These are phyloP conservation scores for Mycena kentingensis DNA, from an alignment of 768 basidiomycete species.

Conservation along the genomic window DNA sequence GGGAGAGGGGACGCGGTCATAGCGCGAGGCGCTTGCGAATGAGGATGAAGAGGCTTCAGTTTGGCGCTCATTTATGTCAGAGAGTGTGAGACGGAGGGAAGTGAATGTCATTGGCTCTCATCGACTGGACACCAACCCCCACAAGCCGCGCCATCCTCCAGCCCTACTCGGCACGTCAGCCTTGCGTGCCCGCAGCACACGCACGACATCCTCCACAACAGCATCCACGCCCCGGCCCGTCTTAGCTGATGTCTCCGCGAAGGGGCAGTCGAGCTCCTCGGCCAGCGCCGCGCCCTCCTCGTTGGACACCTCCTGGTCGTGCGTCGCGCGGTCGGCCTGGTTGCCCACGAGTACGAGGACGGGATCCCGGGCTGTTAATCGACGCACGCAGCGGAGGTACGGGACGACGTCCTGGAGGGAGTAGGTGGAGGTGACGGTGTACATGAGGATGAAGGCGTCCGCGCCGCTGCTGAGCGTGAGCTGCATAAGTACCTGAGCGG, in stretches of 20 bases:
- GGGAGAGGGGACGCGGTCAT: too few species aligned
- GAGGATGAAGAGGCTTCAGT: too few species aligned
- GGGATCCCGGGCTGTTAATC: slow-evolving; percentile 13
- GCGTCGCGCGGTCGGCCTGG: slow-evolving; percentile 18
- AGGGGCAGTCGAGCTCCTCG: slow-evolving; percentile 17
- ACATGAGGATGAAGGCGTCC: slow-evolving; percentile 24
- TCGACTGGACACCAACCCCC: slow-evolving; percentile 8
- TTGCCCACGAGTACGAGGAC: slow-evolving; percentile 17
- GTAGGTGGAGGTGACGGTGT: slow-evolving; percentile 22
- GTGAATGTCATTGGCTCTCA: too few species aligned
- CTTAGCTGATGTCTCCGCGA: slow-evolving; percentile 17
- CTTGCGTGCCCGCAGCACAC: slow-evolving; percentile 11
- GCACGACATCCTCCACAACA: slow-evolving; percentile 11
- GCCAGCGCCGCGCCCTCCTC: slow-evolving; percentile 16
- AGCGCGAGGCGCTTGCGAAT: too few species aligned
- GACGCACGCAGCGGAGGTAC: slow-evolving; percentile 17
- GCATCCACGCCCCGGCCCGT: slow-evolving; percentile 14
- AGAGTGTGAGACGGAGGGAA: too few species aligned
- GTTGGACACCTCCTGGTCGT: slow-evolving; percentile 21
- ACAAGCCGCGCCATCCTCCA: slow-evolving; percentile 1
- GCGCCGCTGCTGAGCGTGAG: slow-evolving; percentile 9
- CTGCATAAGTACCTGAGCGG: background rate
- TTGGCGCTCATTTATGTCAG: too few species aligned
- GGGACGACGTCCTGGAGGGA: slow-evolving; percentile 21
- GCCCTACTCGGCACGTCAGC: background rate